Evolutionary conservation across 2,329 filamentous ascomycete genomes (phyloP).

Genomic region (Fusarium verticillioides): DNA sequence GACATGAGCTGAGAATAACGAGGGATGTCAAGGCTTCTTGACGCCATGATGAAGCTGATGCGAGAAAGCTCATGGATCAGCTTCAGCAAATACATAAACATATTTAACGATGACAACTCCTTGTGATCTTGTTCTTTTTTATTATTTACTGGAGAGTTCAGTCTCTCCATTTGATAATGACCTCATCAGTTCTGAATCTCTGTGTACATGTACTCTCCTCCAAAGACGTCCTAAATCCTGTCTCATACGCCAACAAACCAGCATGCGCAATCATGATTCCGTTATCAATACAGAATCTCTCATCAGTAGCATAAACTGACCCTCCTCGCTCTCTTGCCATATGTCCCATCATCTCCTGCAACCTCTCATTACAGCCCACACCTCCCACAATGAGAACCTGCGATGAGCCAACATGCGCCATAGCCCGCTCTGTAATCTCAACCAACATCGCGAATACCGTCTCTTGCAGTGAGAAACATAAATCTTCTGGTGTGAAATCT

Average conservation of each 20-base stretch:
- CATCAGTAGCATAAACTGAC: conserved; percentile 93
- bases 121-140: background rate
- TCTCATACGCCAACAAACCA: conserved; percentile 84
- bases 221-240: conserved; percentile 79
- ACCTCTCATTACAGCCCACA: conserved; percentile 91
- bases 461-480: conserved; percentile 96
- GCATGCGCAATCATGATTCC: conserved; percentile 99
- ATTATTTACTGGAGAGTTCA: conserved; percentile 43
- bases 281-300: conserved; percentile 98
- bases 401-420: conserved; percentile 92
- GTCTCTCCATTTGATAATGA: conserved; percentile 82
- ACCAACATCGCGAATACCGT: conserved; percentile 97
- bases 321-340: conserved; percentile 93
- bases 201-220: conserved; percentile 88
- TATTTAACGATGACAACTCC: background rate
- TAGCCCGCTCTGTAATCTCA: conserved; percentile 97
- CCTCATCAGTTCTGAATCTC: conserved; percentile 84
- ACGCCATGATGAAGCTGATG: background rate
- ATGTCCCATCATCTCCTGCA: conserved; percentile 98
- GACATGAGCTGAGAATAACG: background rate
- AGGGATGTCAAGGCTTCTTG: background rate
- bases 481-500: conserved; percentile 81
- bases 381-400: conserved; percentile 96
- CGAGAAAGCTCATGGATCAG: background rate
- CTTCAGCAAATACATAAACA: conserved; percentile 6